Evolutionary conservation across 139 green algal species (phyloP).

Genomic region (Tetraselmis striata): DNA sequence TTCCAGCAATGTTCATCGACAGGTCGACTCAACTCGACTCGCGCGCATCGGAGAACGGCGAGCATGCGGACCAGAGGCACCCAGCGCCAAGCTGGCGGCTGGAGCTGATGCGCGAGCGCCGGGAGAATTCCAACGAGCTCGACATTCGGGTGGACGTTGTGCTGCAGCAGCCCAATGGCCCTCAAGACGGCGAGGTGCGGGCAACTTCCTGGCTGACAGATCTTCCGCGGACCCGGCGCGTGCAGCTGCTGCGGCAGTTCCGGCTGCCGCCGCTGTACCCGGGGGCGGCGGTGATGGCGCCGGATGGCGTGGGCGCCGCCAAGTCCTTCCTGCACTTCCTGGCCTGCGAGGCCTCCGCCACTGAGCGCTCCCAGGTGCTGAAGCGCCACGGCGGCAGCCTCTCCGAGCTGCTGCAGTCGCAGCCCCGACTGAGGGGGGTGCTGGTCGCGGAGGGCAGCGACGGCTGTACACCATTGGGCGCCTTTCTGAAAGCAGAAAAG

Average conservation of each 20-base stretch:
- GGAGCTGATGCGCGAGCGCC: no score
- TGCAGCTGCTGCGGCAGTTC: neutral
- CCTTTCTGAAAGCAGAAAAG: neutral
- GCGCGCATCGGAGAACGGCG: no score
- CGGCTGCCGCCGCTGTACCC: neutral
- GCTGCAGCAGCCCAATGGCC: no score
- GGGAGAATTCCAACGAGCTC: no score
- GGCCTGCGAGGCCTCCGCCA: neutral
- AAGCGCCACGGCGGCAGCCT: neutral
- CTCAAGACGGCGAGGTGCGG: no score
- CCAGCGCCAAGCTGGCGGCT: no score
- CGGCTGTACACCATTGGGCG: neutral
- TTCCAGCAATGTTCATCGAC: no score
- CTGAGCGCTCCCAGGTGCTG: neutral
- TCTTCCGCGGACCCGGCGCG: neutral
- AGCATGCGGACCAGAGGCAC: no score
- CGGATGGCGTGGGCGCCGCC: neutral
- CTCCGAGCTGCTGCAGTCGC: neutral
- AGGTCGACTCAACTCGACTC: no score
- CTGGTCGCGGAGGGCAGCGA: neutral
- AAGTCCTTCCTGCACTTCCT: neutral
- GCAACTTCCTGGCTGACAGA: neutral
- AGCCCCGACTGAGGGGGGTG: neutral
- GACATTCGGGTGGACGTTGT: no score
- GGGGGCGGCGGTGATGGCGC: neutral